These are phyloP conservation scores for Collybia sordida DNA, from an alignment of 768 basidiomycete genomes.

Conservation along the genomic window DNA sequence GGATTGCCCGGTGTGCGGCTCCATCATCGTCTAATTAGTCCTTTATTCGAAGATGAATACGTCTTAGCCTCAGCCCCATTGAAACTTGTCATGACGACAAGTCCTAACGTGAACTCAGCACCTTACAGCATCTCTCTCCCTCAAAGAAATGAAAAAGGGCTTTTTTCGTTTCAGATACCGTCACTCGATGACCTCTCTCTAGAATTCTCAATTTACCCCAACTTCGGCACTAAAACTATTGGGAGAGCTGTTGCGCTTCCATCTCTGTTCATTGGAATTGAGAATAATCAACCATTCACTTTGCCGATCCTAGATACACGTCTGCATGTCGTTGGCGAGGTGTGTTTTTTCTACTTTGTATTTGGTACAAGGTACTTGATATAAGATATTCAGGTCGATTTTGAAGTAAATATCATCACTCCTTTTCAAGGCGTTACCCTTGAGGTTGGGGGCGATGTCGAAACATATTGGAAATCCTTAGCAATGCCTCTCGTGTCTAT, in stretches of 20 bases:
- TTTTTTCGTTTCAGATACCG: constrained; percentile 86
- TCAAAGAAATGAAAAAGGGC: constrained; percentile 64
- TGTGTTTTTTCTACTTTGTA: constrained; percentile 27
- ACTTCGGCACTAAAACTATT: constrained; percentile 95
- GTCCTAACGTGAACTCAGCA: constrained; percentile 78
- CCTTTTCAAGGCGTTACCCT: constrained; percentile 92
- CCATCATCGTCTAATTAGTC: constrained; percentile 71
- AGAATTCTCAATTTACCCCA: constrained; percentile 95
- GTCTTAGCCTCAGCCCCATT: constrained; percentile 78
- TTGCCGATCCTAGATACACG: constrained; percentile 91
- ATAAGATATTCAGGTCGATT: constrained; percentile 60
- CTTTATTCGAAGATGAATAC: constrained; percentile 64
- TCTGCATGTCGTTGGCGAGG: constrained; percentile 93
- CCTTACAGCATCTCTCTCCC: constrained; percentile 92
- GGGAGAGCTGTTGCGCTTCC: constrained; percentile 89
- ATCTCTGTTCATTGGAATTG: constrained; percentile 60
- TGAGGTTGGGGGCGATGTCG: constrained; percentile 91
- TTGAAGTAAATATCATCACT: constrained; percentile 83
- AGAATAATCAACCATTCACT: constrained; percentile 52
- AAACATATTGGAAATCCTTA: constrained; percentile 98
- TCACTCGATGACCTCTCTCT: constrained; percentile 71
- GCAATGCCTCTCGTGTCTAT: constrained; percentile 46
- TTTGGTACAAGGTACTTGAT: constrained; percentile 4
- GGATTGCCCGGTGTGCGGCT: constrained; percentile 56
- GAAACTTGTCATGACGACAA: constrained; percentile 93